Percentiles rank a stretch among this genome's conserved stretches.
Evolutionary conservation across 1,284 basidiomycete genomes (phyloP).

Genomic region (Butyriboletus regius): DNA sequence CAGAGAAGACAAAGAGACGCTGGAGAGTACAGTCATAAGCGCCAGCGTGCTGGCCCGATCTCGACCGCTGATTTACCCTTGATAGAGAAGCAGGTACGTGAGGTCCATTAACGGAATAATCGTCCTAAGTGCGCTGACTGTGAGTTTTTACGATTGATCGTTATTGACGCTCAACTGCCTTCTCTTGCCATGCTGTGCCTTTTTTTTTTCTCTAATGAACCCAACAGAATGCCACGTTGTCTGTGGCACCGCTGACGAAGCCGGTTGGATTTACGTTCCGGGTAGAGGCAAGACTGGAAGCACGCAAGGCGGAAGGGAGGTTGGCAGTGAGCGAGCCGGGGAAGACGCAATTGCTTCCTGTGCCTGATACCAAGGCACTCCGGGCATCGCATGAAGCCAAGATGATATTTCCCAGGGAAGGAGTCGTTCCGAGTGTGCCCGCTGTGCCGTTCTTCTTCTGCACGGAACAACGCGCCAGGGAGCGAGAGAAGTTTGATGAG

Average conservation of each 20-base stretch:
- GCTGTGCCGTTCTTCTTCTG: constrained; percentile 39
- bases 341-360: constrained; percentile 19
- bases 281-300: constrained; percentile 40
- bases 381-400: constrained; percentile 46
- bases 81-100: constrained; percentile 26
- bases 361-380: constrained; percentile 50
- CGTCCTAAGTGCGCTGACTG: constrained; percentile 20
- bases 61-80: constrained; percentile 23
- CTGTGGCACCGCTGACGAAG: constrained; percentile 39
- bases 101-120: constrained; percentile 23
- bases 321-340: constrained; percentile 21
- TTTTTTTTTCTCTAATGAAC: constrained; percentile 7
- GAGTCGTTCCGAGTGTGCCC: constrained; percentile 44
- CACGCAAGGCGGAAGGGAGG: constrained; percentile 31
- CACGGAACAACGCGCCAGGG: constrained; percentile 50
- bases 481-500: constrained; percentile 58
- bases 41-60: constrained; percentile 14
- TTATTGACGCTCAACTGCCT: constrained; percentile 4
- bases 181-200: constrained; percentile 13
- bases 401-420: constrained; percentile 39
- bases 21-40: neutral
- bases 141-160: constrained; percentile 10
- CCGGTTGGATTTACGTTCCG: constrained; percentile 48
- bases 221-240: constrained; percentile 23
- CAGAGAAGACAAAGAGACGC: neutral